Base-by-base conservation (phyloP, 768 basidiomycete species). In the Leccinum ochraceum region DNA sequence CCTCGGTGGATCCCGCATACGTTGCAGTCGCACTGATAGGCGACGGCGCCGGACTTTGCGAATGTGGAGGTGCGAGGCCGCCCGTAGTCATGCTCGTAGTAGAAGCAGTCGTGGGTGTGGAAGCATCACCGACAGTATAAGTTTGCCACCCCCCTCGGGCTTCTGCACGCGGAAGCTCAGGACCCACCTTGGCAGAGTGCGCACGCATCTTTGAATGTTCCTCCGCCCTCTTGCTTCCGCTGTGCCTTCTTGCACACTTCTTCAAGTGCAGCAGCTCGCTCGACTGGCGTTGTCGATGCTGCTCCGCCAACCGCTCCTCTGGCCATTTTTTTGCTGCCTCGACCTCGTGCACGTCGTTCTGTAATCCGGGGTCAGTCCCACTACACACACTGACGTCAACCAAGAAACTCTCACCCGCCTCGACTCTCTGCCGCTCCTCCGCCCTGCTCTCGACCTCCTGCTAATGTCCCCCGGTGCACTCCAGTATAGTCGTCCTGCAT, bases 161-260 rank as follows among this genome's bases (percentile, higher is more conserved):
- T 26, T 26, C 26, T 5, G 26, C 26, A 73, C 64, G 60, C 5
- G 42, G 76, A 64, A 28, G 59, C 57, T 39, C 58, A 17, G 76
- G 73, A 13, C 49, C 49, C 5, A 67, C 60, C 44, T 67, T 72
- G 54, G 66, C 62, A 36, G 24, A 14, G 6, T 71, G 75, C 8
- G 75, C 67, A 4, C 77, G 83, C 68, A 28, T 28, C 61, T 24
- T 76, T 39, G 60, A 81, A 77, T 56, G 77, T 77, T 74, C 83
- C 56, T 71, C 83, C 1, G 89, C 89, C 61, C 24, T 90, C 89
- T n/a, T 87, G 86, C 66, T 90, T 90, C 42, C 87, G 82, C 65
- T 86, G 82, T 13, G 74, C 76, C 63, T 84, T 88, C 54, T 80
- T 75, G n/a, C 82, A 84, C 1, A 84, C 86, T 28, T 81, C 74